These are phyloP conservation scores for Oryza rufipogon DNA, from an alignment of 176 grass and related monocot species.

Conservation along the genomic window DNA sequence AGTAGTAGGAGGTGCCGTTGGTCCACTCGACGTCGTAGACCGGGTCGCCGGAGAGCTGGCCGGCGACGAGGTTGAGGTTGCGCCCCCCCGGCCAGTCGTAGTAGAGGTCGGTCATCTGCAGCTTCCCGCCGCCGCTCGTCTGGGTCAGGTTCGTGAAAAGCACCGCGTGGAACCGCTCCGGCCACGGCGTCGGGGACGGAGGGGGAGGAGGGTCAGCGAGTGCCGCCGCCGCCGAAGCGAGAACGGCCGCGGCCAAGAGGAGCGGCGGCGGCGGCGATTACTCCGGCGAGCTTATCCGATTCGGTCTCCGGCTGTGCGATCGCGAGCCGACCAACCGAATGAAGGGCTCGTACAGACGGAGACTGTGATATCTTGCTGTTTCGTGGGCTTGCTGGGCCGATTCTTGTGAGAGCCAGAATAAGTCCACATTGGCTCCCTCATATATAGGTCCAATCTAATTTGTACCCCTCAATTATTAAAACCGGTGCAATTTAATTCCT, in stretches of 20 bases:
- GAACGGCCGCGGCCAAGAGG: background rate
- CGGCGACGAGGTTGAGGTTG: constrained; percentile 71
- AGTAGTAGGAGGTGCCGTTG: constrained; percentile 84
- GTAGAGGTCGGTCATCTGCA: constrained; percentile 70
- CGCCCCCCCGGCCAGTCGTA: constrained; percentile 77
- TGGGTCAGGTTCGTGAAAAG: constrained; percentile 64
- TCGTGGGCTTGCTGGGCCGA: too few relatives aligned
- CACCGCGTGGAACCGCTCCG: constrained; percentile 72
- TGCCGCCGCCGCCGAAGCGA: too few relatives aligned
- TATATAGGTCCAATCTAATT: too few relatives aligned
- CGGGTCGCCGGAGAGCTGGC: constrained; percentile 55
- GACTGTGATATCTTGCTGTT: too few relatives aligned
- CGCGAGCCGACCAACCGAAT: background rate
- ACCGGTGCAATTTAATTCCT: too few relatives aligned
- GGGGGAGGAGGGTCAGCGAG: background rate
- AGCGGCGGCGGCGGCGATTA: background rate
- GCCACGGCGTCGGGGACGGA: constrained; percentile 47
- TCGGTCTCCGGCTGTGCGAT: background rate
- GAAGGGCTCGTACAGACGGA: too few relatives aligned
- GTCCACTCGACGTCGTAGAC: constrained; percentile 79
- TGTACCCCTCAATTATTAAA: too few relatives aligned
- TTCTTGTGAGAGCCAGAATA: too few relatives aligned
- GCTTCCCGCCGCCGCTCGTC: constrained; percentile 51
- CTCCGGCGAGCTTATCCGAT: background rate
- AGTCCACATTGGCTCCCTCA: too few relatives aligned